Conservation (phyloP, 78 protist genomes). For the Protostelium mycophagum region DNA sequence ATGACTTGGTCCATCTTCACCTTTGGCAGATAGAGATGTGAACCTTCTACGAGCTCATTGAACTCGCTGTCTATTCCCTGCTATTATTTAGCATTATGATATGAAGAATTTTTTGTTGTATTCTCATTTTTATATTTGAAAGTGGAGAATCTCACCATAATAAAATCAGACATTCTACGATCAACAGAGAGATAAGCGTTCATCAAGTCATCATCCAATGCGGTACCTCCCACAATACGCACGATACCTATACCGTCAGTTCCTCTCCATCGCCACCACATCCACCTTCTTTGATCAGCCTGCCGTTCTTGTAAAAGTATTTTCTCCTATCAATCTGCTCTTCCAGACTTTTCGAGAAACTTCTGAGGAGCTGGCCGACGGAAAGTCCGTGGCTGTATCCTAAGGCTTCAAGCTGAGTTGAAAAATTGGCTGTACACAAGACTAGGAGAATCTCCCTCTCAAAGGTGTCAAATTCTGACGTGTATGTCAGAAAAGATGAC, state of each 20-base stretch:
- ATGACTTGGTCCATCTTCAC: constrained; percentile 48
- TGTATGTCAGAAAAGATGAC: background rate
- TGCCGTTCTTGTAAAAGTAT: background rate
- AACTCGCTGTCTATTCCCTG: constrained; percentile 59
- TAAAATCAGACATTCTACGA: constrained; percentile 61
- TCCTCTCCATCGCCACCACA: background rate
- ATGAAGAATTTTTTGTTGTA: too few species aligned
- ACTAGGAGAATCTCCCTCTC: background rate
- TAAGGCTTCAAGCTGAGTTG: background rate
- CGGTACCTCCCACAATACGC: background rate
- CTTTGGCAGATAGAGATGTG: constrained; percentile 41
- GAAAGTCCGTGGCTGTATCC: background rate
- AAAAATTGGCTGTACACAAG: background rate
- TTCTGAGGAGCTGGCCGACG: background rate
- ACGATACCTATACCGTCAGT: background rate
- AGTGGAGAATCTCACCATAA: constrained; percentile 46
- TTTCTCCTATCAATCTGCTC: background rate
- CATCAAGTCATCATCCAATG: constrained; percentile 19
- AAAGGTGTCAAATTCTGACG: background rate
- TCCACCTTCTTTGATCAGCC: background rate
- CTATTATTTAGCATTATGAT: background rate
- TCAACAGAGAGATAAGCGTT: constrained; percentile 34
- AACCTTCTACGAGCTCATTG: constrained; percentile 64
- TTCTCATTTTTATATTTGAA: too few species aligned
- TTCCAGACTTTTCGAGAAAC: background rate